Conservation (phyloP, 495 filamentous ascomycete species). For the Aspergillus homomorphus region DNA sequence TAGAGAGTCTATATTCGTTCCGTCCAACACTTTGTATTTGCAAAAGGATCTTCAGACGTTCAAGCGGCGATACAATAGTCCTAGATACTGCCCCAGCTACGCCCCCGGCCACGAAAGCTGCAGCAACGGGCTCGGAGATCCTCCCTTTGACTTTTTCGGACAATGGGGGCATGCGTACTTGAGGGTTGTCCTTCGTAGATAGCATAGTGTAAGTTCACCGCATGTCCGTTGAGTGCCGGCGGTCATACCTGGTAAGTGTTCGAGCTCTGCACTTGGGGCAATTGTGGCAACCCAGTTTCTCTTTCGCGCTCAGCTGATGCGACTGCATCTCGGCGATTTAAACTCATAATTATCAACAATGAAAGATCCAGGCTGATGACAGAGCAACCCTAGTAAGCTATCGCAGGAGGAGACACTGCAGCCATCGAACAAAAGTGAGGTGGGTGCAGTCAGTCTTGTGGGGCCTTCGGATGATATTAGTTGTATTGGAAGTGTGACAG, state of each 20-base stretch:
- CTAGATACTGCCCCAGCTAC: slow-evolving; percentile 95
- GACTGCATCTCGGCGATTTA: slow-evolving; percentile 34
- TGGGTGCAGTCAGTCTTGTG: no score
- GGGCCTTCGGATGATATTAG: no score
- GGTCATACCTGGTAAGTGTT: slow-evolving; percentile 28
- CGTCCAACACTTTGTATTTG: slow-evolving; percentile 91
- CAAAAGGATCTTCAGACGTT: slow-evolving; percentile 94
- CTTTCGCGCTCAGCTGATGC: slow-evolving; percentile 22
- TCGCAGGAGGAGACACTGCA: background rate
- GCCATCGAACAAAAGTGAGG: background rate
- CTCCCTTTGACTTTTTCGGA: slow-evolving; percentile 21
- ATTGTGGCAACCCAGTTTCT: slow-evolving; percentile 19
- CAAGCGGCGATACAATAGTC: slow-evolving; percentile 93
- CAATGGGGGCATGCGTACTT: slow-evolving; percentile 16
- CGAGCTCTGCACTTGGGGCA: slow-evolving; percentile 27
- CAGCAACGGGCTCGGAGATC: slow-evolving; percentile 68
- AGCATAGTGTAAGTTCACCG: background rate
- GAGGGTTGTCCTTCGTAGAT: slow-evolving; percentile 14
- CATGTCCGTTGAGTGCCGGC: no score
- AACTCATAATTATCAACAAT: slow-evolving; percentile 28
- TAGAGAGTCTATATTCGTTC: slow-evolving; percentile 86
- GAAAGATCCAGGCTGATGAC: background rate
- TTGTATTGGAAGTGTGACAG: no score
- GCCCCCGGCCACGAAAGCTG: slow-evolving; percentile 94
- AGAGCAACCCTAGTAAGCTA: background rate